Evolutionary conservation across 441 rosid species (phyloP).

Genomic region (Cnidoscolus chayamansa): DNA sequence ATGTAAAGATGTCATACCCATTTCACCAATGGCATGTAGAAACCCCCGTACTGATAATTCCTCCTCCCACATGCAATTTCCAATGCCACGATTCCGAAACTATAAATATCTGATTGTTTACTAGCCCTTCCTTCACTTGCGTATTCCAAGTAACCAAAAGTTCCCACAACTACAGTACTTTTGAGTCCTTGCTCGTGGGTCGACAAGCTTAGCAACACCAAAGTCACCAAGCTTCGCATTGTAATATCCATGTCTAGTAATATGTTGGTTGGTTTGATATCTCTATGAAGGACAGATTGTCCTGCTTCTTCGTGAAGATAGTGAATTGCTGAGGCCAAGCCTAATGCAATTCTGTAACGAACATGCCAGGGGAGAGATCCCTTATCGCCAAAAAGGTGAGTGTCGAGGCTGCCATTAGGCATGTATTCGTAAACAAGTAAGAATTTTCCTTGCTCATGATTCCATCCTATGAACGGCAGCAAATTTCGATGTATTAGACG

Average conservation of each 20-base stretch:
- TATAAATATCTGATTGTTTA: constrained; percentile 11
- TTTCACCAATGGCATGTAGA: background rate
- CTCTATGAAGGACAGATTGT: background rate
- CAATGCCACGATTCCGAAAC: background rate
- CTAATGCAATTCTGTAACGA: background rate
- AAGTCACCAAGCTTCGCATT: background rate
- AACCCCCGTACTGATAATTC: background rate
- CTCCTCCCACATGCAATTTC: background rate
- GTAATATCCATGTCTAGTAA: background rate
- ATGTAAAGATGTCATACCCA: constrained; percentile 15
- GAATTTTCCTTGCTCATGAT: constrained; percentile 45
- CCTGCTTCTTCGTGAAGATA: background rate
- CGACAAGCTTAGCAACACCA: background rate
- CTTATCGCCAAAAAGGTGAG: background rate
- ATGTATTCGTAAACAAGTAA: constrained; percentile 62
- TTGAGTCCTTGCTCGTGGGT: constrained; percentile 1
- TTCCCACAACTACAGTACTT: background rate
- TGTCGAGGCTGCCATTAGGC: constrained; percentile 69
- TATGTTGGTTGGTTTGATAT: background rate
- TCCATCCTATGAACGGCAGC: constrained; percentile 67
- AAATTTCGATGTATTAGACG: constrained; percentile 71
- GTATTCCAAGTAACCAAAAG: constrained; percentile 8
- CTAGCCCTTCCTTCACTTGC: constrained; percentile 3
- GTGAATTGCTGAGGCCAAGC: background rate
- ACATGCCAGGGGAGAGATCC: background rate